Conservation (phyloP, 805 yeast species). For the Helenozyma baotianmanensis region DNA sequence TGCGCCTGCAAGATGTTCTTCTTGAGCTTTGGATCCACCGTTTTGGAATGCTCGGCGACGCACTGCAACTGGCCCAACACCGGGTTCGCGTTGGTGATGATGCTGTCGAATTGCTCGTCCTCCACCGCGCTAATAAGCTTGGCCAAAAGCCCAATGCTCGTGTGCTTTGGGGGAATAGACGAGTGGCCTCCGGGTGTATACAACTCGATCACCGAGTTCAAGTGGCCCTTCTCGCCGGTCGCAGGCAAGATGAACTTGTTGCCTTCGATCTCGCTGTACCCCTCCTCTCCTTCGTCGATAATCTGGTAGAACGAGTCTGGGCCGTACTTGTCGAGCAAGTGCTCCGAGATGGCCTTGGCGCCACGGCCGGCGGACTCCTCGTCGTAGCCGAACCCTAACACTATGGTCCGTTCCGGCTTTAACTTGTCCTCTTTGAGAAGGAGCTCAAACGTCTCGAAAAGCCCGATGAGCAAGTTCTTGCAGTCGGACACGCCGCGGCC, state of each 20-base stretch:
- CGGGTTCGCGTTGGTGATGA: conserved; percentile 42
- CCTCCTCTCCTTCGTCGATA: conserved; percentile 37
- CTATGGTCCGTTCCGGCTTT: conserved; percentile 39
- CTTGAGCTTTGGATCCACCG: conserved; percentile 28
- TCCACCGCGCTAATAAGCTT: conserved; percentile 38
- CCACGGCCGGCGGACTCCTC: conserved; percentile 45
- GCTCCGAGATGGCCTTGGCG: conserved; percentile 30
- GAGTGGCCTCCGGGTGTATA: conserved; percentile 50
- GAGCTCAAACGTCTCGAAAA: conserved; percentile 35
- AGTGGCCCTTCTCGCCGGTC: conserved; percentile 46
- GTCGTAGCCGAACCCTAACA: conserved; percentile 48
- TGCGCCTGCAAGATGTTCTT: conserved; percentile 37
- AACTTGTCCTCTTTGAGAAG: conserved; percentile 28
- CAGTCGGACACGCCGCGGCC: conserved; percentile 37
- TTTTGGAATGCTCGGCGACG: conserved; percentile 39
- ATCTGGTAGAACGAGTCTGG: conserved; percentile 39
- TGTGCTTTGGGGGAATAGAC: conserved; percentile 45
- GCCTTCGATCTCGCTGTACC: conserved; percentile 23
- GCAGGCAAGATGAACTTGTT: conserved; percentile 25
- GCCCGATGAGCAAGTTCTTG: conserved; percentile 41
- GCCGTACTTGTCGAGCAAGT: conserved; percentile 36
- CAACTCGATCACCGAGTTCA: conserved; percentile 37
- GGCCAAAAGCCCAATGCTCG: conserved; percentile 45
- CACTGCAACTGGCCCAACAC: conserved; percentile 41
- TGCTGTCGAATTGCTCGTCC: conserved; percentile 29